Evolutionary conservation across 768 basidiomycete genomes (phyloP).

Genomic region (Tricholoma hemisulphureum): DNA sequence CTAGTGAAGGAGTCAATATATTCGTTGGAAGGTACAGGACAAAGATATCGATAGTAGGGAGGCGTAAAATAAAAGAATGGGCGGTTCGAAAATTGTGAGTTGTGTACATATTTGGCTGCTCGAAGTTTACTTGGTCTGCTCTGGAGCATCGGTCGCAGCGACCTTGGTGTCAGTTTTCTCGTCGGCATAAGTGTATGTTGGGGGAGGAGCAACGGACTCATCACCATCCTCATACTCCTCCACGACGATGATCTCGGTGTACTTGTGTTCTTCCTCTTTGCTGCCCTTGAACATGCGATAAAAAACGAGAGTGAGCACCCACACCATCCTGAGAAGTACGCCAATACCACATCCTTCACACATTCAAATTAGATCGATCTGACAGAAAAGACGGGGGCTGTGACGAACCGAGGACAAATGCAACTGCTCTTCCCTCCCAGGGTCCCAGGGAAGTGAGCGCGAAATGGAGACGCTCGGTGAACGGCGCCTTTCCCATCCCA

Average conservation of each 20-base stretch:
- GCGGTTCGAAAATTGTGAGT: background rate
- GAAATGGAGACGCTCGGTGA: conserved; percentile 58
- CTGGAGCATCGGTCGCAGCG: background rate
- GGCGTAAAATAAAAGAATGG: background rate
- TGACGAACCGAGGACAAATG: conserved; percentile 70
- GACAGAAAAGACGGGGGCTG: background rate
- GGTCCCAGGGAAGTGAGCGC: conserved; percentile 70
- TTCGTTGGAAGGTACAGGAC: background rate
- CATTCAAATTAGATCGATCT: background rate
- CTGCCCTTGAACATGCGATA: conserved; percentile 54
- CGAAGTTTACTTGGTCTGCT: background rate
- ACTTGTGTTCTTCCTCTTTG: conserved; percentile 38
- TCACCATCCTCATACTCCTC: conserved; percentile 50
- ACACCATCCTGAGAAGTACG: conserved; percentile 78
- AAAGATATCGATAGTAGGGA: background rate
- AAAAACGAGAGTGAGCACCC: conserved; percentile 62
- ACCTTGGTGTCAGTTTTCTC: conserved; percentile 41
- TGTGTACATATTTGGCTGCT: background rate
- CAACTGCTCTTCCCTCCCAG: conserved; percentile 81
- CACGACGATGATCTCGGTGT: conserved; percentile 35
- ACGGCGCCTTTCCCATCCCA: conserved; percentile 35
- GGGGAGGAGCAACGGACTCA: conserved; percentile 49
- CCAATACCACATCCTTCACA: conserved; percentile 76
- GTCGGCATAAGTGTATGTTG: conserved; percentile 51
- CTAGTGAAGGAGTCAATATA: background rate